Percentiles rank a stretch among this genome's conserved stretches.
These are phyloP conservation scores for Hypsizygus marmoreus DNA, from an alignment of 768 basidiomycete genomes.

Conservation along the genomic window DNA sequence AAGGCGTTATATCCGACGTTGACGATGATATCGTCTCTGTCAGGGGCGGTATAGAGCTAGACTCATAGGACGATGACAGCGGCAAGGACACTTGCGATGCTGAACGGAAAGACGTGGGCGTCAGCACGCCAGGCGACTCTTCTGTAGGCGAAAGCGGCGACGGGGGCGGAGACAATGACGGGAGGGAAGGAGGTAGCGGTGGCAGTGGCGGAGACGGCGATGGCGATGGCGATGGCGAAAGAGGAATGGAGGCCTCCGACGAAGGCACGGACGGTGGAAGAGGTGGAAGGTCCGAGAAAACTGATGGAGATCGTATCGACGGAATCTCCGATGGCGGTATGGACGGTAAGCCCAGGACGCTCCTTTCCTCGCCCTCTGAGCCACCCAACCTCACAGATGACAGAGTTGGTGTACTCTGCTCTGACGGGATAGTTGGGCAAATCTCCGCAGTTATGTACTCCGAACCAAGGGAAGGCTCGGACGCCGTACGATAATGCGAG, in stretches of 20 bases:
- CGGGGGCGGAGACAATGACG: conserved; percentile 15
- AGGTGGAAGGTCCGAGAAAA: conserved; percentile 16
- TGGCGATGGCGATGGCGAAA: conserved; percentile 18
- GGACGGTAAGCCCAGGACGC: conserved; percentile 18
- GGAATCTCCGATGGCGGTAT: conserved; percentile 13
- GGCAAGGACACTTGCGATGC: conserved; percentile 17
- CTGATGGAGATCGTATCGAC: conserved; percentile 16
- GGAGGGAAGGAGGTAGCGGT: conserved; percentile 23
- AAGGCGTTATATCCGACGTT: conserved; percentile 19
- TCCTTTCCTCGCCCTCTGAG: conserved; percentile 31
- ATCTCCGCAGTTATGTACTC: conserved; percentile 52
- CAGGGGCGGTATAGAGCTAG: conserved; percentile 10
- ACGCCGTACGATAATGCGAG: conserved; percentile 30
- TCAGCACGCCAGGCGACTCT: conserved; percentile 28
- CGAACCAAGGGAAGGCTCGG: conserved; percentile 31
- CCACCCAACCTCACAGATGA: conserved; percentile 33
- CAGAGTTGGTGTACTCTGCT: conserved; percentile 41
- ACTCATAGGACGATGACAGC: conserved; percentile 11
- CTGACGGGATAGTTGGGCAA: conserved; percentile 46
- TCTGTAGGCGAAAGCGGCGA: conserved; percentile 18
- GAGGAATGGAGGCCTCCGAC: conserved; percentile 25
- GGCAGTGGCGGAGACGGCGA: conserved; percentile 24
- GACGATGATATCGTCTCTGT: conserved; percentile 15
- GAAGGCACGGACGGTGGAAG: conserved; percentile 22
- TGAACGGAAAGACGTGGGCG: conserved; percentile 34